A percentile compares a stretch with the other conserved stretches of the same genome.
These are phyloP conservation scores for Candida orba DNA, from an alignment of 805 yeast genomes.

Conservation along the genomic window DNA sequence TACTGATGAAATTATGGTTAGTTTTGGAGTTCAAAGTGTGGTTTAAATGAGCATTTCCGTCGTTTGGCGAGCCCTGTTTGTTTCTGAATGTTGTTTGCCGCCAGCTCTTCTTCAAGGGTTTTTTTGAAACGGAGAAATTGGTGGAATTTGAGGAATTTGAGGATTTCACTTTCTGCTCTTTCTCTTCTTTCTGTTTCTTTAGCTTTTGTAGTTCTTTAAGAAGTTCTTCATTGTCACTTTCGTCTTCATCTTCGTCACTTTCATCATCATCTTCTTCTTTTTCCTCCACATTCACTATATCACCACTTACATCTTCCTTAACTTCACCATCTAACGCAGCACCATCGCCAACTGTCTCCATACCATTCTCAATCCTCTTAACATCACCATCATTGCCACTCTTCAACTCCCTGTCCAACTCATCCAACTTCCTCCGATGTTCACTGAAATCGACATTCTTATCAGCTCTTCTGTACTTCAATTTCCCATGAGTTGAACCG, in stretches of 20 bases:
- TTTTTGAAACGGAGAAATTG: too few species aligned
- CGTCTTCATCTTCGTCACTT: conserved; percentile 32
- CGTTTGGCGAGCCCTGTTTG: conserved; percentile 15
- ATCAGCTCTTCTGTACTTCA: conserved; percentile 36
- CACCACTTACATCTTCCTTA: background rate
- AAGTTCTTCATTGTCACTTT: conserved; percentile 33
- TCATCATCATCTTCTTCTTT: conserved; percentile 31
- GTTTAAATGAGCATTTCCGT: conserved; percentile 25
- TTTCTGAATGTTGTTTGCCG: conserved; percentile 27
- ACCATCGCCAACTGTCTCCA: background rate
- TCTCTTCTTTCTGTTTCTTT: conserved; percentile 25
- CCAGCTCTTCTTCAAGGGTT: conserved; percentile 25
- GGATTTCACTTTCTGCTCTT: conserved; percentile 15
- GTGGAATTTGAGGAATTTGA: conserved; percentile 13
- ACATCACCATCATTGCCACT: conserved; percentile 10
- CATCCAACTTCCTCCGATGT: conserved; percentile 14
- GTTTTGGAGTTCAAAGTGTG: conserved; percentile 20
- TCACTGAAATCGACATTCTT: conserved; percentile 1
- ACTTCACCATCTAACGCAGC: background rate
- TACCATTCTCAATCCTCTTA: background rate
- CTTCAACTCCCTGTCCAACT: conserved; percentile 15
- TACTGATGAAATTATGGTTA: conserved; percentile 19
- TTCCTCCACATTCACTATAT: too few species aligned
- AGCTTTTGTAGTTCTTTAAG: conserved; percentile 33
- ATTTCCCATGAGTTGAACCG: conserved; percentile 43